phyloP scores from a whole-genome alignment of 108 stramenopile species.

The Conticribra weissflogii region DNA sequence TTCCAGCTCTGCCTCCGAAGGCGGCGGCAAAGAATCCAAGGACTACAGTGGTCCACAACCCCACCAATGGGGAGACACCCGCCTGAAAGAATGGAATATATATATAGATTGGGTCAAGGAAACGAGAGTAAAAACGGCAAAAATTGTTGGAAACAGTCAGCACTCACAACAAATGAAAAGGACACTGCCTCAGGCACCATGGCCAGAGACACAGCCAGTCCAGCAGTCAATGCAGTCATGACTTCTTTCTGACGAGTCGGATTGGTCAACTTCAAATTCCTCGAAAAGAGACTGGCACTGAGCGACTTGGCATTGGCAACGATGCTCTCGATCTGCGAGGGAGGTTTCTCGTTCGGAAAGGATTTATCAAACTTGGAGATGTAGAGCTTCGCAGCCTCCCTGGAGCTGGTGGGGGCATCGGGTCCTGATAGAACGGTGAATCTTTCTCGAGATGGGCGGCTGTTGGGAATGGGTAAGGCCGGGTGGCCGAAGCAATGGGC shows the following conservation, averaged over 20 bases:
- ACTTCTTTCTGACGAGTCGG: conserved; percentile 6
- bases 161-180: conserved; percentile 57
- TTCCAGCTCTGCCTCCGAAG: conserved; percentile 83
- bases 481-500: conserved; percentile 26
- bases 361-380: not conserved
- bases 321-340: conserved; percentile 51
- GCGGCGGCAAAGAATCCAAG: conserved; percentile 82
- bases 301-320: conserved; percentile 51
- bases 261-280: conserved; percentile 15
- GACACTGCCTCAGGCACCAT: conserved; percentile 84
- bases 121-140: not conserved
- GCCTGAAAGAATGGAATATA: conserved; percentile 41
- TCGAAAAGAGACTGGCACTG: conserved; percentile 5
- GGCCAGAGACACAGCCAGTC: conserved; percentile 70
- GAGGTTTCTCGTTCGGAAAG: conserved; percentile 15
- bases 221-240: conserved; percentile 53
- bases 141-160: not conserved
- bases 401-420: conserved; percentile 17
- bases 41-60: conserved; percentile 86
- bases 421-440: conserved; percentile 11
- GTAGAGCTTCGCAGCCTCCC: conserved; percentile 1
- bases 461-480: conserved; percentile 14
- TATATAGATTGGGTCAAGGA: not conserved
- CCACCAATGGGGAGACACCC: conserved; percentile 77
- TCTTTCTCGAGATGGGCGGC: conserved; percentile 9